Evolutionary conservation across 2,329 filamentous ascomycete genomes (phyloP).

Genomic region (Thermoascus crustaceus): DNA sequence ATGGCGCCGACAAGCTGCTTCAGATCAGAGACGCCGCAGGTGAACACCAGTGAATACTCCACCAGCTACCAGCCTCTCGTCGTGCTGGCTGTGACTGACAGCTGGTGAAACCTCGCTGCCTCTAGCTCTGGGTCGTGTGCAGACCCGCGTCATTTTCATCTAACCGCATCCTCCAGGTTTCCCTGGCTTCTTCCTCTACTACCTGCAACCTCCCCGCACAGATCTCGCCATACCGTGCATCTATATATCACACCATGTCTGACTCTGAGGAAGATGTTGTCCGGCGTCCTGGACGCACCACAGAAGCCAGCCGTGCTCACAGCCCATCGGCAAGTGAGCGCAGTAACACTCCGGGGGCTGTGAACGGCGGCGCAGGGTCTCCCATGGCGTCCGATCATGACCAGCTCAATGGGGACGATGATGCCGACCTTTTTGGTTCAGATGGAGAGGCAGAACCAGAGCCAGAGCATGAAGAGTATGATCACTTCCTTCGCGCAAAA

Average conservation of each 20-base stretch:
- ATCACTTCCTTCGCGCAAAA: background rate
- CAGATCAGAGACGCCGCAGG: no score
- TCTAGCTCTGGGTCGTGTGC: no score
- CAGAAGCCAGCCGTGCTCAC: constrained; percentile 14
- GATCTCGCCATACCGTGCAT: no score
- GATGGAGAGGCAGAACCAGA: constrained; percentile 23
- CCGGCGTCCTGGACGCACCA: constrained; percentile 25
- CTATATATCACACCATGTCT: constrained; percentile 27
- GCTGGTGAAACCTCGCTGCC: no score
- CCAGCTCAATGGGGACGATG: constrained; percentile 27
- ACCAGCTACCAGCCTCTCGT: no score
- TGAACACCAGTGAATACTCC: no score
- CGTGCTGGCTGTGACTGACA: no score
- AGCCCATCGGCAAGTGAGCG: constrained; percentile 17
- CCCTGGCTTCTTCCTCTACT: no score
- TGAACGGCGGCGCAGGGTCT: constrained; percentile 18
- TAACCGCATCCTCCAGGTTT: no score
- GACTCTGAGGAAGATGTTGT: constrained; percentile 31
- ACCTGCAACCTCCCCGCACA: no score
- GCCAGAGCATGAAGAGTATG: constrained; percentile 33
- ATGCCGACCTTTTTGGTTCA: constrained; percentile 41
- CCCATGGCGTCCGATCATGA: constrained; percentile 16
- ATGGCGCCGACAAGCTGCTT: no score
- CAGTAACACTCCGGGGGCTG: constrained; percentile 11
- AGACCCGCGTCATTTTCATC: no score